Evolutionary conservation across 2,329 filamentous ascomycete genomes (phyloP).

Genomic region (Metarhizium brunneum): DNA sequence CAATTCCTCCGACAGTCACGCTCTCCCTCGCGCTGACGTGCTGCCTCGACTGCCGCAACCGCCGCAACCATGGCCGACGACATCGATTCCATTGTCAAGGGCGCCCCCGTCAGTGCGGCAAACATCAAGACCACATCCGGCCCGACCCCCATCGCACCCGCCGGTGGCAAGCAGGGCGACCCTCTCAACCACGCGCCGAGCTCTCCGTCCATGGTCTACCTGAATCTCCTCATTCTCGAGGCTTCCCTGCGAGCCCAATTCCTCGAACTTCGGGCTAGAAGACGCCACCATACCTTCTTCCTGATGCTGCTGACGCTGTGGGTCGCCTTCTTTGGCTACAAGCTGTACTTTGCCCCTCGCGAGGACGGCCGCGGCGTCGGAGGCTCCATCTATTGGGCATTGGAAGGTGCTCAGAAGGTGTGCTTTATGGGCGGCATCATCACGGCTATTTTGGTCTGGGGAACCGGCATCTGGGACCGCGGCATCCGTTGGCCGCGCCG

Average conservation of each 20-base stretch:
- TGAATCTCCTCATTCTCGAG: conserved; percentile 95
- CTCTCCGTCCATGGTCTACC: conserved; percentile 90
- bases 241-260: conserved; percentile 89
- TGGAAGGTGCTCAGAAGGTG: conserved; percentile 83
- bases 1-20: not conserved
- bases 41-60: not conserved
- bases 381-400: conserved; percentile 91
- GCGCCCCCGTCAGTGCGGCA: conserved; percentile 60
- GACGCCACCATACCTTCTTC: conserved; percentile 90
- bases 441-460: conserved; percentile 81
- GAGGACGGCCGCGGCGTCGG: conserved; percentile 89
- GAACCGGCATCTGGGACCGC: conserved; percentile 91
- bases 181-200: conserved; percentile 77
- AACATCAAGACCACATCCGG: conserved; percentile 29
- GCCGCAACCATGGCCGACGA: conserved; percentile 46
- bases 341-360: conserved; percentile 87
- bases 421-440: conserved; percentile 86
- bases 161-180: conserved; percentile 46
- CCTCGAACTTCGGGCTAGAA: conserved; percentile 76
- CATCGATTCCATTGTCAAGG: conserved; percentile 88
- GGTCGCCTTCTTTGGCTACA: conserved; percentile 79
- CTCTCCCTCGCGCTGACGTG: not conserved
- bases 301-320: conserved; percentile 69
- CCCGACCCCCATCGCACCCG: conserved; percentile 34
- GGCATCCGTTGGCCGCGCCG: conserved; percentile 88